These are phyloP conservation scores for Groenewaldozyma auringiensis DNA, from an alignment of 1,139 yeast species.

Conservation along the genomic window DNA sequence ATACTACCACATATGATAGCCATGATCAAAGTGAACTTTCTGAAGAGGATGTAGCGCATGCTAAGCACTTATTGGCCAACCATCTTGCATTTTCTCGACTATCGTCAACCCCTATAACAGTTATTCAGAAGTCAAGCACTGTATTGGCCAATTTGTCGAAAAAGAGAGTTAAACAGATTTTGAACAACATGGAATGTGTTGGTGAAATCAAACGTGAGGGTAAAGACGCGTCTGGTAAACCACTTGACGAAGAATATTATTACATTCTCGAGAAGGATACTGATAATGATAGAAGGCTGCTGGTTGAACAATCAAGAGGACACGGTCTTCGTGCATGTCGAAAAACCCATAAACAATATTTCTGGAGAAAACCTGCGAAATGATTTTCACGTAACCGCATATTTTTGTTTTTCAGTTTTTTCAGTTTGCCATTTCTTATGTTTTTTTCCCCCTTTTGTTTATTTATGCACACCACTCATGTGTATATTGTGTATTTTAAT, in stretches of 20 bases:
- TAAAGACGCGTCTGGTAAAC: conserved; percentile 94
- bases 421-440: background rate
- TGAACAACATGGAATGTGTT: conserved; percentile 48
- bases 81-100: conserved; percentile 86
- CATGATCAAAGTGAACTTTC: background rate
- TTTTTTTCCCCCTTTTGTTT: background rate
- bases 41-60: conserved; percentile 46
- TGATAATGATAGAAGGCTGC: conserved; percentile 56
- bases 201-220: conserved; percentile 85
- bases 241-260: conserved; percentile 86
- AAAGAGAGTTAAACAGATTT: conserved; percentile 32
- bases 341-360: conserved; percentile 76
- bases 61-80: conserved; percentile 49
- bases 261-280: conserved; percentile 77
- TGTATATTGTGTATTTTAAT: background rate
- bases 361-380: conserved; percentile 27
- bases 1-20: too few species aligned
- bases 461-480: background rate
- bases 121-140: conserved; percentile 47
- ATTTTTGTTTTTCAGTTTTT: background rate
- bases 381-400: background rate
- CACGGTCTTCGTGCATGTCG: conserved; percentile 85
- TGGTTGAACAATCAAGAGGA: conserved; percentile 63
- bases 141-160: conserved; percentile 23
- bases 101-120: conserved; percentile 74